A percentile compares a stretch with the other conserved stretches of the same genome.
Evolutionary conservation across 805 yeast genomes (phyloP).

Genomic region (Candida yuanshanica): DNA sequence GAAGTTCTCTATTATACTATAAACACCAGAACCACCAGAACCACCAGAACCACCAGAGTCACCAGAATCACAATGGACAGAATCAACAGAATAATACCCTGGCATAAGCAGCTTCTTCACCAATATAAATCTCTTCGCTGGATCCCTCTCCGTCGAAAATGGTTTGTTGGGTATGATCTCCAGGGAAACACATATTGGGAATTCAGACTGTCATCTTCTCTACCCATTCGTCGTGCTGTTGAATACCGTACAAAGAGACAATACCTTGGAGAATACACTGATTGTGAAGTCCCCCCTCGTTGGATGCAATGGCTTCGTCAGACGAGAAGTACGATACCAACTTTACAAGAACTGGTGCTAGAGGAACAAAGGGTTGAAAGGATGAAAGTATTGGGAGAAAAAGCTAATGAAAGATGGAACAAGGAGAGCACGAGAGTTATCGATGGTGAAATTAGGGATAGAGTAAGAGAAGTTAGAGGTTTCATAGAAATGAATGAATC

Average conservation of each 20-base stretch:
- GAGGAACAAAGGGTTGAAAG: conserved; percentile 53
- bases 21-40: no score
- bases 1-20: no score
- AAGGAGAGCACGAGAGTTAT: conserved; percentile 20
- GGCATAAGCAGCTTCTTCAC: conserved; percentile 41
- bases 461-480: neutral
- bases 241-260: conserved; percentile 45
- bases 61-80: conserved; percentile 41
- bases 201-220: conserved; percentile 46
- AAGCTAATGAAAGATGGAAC: conserved; percentile 26
- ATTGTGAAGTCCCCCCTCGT: conserved; percentile 58
- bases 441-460: neutral
- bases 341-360: conserved; percentile 50
- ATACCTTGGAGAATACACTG: conserved; percentile 38
- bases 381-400: conserved; percentile 32
- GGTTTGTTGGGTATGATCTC: conserved; percentile 67
- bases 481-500: conserved; percentile 10
- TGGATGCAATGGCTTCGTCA: conserved; percentile 81
- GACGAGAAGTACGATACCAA: conserved; percentile 55
- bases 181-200: conserved; percentile 88
- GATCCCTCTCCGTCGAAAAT: conserved; percentile 64
- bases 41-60: no score
- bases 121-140: conserved; percentile 55
- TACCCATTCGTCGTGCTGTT: conserved; percentile 54
- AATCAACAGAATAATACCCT: conserved; percentile 40